phyloP scores from a whole-genome alignment of 2,329 filamentous ascomycete species.

The Aspergillus sp. region DNA sequence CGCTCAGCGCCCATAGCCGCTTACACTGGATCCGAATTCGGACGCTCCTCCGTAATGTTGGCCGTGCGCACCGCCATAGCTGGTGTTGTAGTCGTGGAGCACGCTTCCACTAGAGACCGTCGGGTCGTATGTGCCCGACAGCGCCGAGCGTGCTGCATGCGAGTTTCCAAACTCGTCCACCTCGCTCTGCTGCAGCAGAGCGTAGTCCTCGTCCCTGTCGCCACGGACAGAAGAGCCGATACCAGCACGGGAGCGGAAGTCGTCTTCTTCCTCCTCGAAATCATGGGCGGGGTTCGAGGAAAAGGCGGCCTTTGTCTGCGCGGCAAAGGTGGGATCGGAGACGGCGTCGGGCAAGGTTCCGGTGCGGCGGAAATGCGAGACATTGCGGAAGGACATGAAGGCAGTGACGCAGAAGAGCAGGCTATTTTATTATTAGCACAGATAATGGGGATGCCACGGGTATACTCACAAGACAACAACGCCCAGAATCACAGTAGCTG shows the following conservation, averaged over 20 bases:
- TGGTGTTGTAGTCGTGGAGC: conserved; percentile 46
- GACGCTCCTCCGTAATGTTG: conserved; percentile 33
- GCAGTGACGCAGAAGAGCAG: conserved; percentile 57
- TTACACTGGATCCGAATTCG: conserved; percentile 25
- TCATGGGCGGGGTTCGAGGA: conserved; percentile 50
- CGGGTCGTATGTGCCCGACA: conserved; percentile 45
- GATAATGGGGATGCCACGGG: not conserved
- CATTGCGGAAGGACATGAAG: conserved; percentile 56
- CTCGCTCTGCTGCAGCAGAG: conserved; percentile 52
- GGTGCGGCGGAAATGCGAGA: conserved; percentile 59
- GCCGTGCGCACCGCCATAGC: conserved; percentile 45
- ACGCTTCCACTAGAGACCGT: conserved; percentile 36
- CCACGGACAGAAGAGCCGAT: conserved; percentile 46
- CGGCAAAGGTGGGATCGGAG: conserved; percentile 51
- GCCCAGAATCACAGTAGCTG: conserved; percentile 58
- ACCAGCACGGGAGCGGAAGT: conserved; percentile 43
- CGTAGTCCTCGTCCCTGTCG: conserved; percentile 54
- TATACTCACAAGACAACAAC: conserved; percentile 58
- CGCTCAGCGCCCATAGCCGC: conserved; percentile 28
- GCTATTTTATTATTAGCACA: conserved; percentile 33
- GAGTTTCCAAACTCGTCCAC: conserved; percentile 45
- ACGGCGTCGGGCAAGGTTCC: conserved; percentile 54
- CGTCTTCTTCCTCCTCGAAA: conserved; percentile 48
- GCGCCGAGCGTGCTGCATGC: conserved; percentile 34
- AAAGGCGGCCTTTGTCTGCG: conserved; percentile 52